These are phyloP conservation scores for Ceratobasidium sp. DNA, from an alignment of 1,284 basidiomycete species.

Conservation along the genomic window DNA sequence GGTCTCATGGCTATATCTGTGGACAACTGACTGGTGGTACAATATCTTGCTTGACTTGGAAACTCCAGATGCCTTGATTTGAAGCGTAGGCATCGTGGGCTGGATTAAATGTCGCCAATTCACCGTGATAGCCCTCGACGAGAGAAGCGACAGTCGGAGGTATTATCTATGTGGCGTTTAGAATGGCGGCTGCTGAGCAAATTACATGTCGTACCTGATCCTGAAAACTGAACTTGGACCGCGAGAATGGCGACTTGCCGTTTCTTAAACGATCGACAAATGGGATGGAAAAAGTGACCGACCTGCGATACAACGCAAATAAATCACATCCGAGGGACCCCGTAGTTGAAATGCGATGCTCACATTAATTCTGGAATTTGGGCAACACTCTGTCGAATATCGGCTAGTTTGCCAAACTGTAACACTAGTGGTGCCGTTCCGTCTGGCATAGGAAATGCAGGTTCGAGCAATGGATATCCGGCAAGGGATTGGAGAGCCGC, in stretches of 20 bases:
- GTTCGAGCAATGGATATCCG: background rate
- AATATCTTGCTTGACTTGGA: background rate
- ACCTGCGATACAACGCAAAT: background rate
- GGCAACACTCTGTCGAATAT: constrained; percentile 7
- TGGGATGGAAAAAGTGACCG: background rate
- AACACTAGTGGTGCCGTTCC: background rate
- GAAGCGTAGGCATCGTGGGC: background rate
- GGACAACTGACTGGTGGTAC: background rate
- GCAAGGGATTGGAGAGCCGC: background rate
- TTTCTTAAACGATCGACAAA: background rate
- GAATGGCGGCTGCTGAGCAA: too few species aligned
- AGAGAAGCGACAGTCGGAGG: background rate
- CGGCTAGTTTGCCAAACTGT: background rate
- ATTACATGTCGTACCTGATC: constrained; percentile 23
- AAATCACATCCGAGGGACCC: background rate
- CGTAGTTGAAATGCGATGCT: background rate
- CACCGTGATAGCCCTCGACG: background rate
- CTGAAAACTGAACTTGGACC: background rate
- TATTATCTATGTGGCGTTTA: too few species aligned
- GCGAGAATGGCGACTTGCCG: background rate
- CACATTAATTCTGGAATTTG: constrained; percentile 6
- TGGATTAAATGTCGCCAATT: background rate
- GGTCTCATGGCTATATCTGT: too few species aligned
- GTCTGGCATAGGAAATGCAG: background rate
- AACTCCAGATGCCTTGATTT: background rate